Percentiles rank a stretch among this genome's conserved stretches.
Conservation (phyloP, 192 early-diverging fungal genomes). For the Coemansia sp. region DNA sequence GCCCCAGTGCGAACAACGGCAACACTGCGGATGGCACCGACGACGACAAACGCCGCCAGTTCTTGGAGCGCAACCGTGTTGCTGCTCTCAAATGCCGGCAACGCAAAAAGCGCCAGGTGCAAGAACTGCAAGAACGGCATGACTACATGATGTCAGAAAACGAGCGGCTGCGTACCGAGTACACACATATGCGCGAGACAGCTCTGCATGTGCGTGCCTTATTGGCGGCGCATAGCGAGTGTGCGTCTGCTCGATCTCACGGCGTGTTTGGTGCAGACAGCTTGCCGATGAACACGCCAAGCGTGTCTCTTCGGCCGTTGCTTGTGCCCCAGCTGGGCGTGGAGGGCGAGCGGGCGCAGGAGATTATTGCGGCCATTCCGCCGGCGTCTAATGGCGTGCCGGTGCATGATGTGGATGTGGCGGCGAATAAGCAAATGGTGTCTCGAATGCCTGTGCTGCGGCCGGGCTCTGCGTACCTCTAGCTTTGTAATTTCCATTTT, state of each 20-base stretch:
- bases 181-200: slow-evolving; percentile 62
- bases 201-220: slow-evolving; percentile 75
- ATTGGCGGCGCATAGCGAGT: slow-evolving; percentile 76
- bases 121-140: slow-evolving; percentile 66
- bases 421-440: background rate
- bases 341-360: slow-evolving; percentile 31
- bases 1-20: background rate
- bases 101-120: slow-evolving; percentile 89
- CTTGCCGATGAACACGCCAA: slow-evolving; percentile 21
- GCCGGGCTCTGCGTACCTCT: background rate
- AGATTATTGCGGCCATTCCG: slow-evolving; percentile 47
- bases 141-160: slow-evolving; percentile 47
- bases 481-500: background rate
- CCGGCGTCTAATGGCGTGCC: slow-evolving; percentile 37
- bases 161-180: slow-evolving; percentile 35
- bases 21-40: slow-evolving; percentile 6
- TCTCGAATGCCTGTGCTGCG: background rate
- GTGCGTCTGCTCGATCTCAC: slow-evolving; percentile 66
- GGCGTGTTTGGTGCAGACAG: slow-evolving; percentile 61
- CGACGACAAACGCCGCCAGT: slow-evolving; percentile 79
- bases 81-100: slow-evolving; percentile 91
- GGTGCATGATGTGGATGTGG: slow-evolving; percentile 20
- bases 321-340: slow-evolving; percentile 6
- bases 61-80: slow-evolving; percentile 84
- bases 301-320: slow-evolving; percentile 26